These are phyloP conservation scores for Stellera chamaejasme DNA, from an alignment of 345 rosid genomes.

Conservation along the genomic window DNA sequence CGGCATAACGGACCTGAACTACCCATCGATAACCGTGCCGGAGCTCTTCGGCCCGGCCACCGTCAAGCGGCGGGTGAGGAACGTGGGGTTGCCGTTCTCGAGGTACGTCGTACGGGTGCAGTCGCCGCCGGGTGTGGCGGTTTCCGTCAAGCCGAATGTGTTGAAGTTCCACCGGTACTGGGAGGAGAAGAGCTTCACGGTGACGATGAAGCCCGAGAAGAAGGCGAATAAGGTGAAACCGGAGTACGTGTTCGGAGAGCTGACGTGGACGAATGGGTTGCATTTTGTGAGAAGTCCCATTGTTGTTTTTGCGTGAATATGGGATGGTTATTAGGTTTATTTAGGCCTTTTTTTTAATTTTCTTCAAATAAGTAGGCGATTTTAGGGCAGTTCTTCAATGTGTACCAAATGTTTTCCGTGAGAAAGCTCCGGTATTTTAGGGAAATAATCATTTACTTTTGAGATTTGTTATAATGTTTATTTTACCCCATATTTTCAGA, in stretches of 20 bases:
- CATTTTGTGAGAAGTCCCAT: conserved; percentile 65
- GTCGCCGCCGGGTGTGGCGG: conserved; percentile 41
- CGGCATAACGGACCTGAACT: conserved; percentile 44
- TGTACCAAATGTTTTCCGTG: no score
- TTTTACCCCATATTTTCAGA: no score
- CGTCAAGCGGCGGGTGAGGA: conserved; percentile 42
- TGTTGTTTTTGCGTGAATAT: conserved; percentile 17
- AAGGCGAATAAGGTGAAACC: conserved; percentile 3
- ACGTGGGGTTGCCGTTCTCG: conserved; percentile 50
- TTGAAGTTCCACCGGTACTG: conserved; percentile 34
- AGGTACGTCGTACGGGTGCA: conserved; percentile 24
- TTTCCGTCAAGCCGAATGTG: conserved; percentile 32
- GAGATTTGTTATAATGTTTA: no score
- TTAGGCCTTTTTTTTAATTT: no score
- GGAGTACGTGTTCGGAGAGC: conserved; percentile 33
- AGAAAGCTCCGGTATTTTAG: no score
- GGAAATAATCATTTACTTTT: no score
- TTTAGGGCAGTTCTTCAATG: no score
- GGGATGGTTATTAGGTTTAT: no score
- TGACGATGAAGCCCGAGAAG: conserved; percentile 26
- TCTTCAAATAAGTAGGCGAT: no score
- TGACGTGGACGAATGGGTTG: conserved; percentile 46
- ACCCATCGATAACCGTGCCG: conserved; percentile 61
- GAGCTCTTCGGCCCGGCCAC: conserved; percentile 20
- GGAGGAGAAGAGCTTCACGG: conserved; percentile 46